Conservation (phyloP, 2,329 filamentous ascomycete species). For the Fusarium keratoplasticum region DNA sequence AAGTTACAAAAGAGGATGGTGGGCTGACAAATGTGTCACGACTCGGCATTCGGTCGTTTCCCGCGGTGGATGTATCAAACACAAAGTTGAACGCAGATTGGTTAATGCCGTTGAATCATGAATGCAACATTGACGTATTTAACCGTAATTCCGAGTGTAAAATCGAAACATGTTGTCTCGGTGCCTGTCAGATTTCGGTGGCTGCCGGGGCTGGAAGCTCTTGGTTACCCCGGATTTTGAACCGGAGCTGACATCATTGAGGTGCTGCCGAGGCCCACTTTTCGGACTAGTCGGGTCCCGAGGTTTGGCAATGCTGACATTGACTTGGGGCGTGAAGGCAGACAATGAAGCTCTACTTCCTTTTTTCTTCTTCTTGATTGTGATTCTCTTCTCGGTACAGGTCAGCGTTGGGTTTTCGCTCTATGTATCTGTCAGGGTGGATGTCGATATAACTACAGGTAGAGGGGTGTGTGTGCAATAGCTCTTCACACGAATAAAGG, state of each 20-base stretch:
- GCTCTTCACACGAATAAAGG: not conserved
- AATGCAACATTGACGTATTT: constrained; percentile 1
- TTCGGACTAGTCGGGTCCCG: constrained; percentile 15
- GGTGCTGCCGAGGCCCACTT: constrained; percentile 6
- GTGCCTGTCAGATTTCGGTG: not conserved
- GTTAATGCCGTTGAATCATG: constrained; percentile 9
- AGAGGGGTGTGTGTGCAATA: not conserved
- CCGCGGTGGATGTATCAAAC: not conserved
- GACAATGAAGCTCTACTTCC: not conserved
- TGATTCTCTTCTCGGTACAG: not conserved
- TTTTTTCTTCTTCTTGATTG: not conserved
- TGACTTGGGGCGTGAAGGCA: not conserved
- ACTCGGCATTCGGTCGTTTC: not conserved
- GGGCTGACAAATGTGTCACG: constrained; percentile 23
- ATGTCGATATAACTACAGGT: too few species aligned
- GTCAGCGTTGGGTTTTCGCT: not conserved
- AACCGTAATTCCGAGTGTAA: not conserved
- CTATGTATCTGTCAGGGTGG: not conserved
- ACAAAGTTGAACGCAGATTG: not conserved
- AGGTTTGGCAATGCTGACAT: constrained; percentile 9
- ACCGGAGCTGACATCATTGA: constrained; percentile 32
- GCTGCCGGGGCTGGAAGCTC: not conserved
- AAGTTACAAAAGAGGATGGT: constrained; percentile 14
- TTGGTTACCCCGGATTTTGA: constrained; percentile 36
- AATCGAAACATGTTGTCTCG: too few species aligned